Conservation (phyloP, 1,139 yeast species). For the Hyphopichia buzzinii region DNA sequence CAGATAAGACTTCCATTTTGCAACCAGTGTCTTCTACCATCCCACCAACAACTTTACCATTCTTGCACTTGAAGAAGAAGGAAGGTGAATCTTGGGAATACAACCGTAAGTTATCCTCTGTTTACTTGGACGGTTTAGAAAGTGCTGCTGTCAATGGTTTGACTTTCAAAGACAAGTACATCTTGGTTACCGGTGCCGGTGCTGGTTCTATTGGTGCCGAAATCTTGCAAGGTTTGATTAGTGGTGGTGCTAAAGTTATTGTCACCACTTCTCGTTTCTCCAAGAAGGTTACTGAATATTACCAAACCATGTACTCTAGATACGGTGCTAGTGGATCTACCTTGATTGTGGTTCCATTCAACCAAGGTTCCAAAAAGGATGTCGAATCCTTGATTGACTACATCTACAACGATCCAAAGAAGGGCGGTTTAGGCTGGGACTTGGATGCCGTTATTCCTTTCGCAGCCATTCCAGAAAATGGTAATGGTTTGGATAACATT, state of each 20-base stretch:
- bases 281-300: slow-evolving; percentile 90
- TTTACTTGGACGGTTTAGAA: slow-evolving; percentile 87
- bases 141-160: slow-evolving; percentile 91
- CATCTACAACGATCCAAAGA: slow-evolving; percentile 77
- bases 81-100: slow-evolving; percentile 79
- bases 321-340: slow-evolving; percentile 91
- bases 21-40: slow-evolving; percentile 73
- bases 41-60: slow-evolving; percentile 88
- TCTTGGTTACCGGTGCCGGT: slow-evolving; percentile 97
- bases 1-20: slow-evolving; percentile 64
- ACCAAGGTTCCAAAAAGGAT: slow-evolving; percentile 95
- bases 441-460: slow-evolving; percentile 94
- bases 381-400: slow-evolving; percentile 81
- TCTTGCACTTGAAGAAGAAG: slow-evolving; percentile 86
- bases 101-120: slow-evolving; percentile 72
- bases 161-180: slow-evolving; percentile 84
- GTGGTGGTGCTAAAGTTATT: slow-evolving; percentile 97
- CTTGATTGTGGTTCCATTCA: slow-evolving; percentile 94
- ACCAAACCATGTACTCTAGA: slow-evolving; percentile 89
- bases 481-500: slow-evolving; percentile 88
- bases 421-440: slow-evolving; percentile 97
- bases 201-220: slow-evolving; percentile 99
- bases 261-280: slow-evolving; percentile 96
- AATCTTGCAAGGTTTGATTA: slow-evolving; percentile 86
- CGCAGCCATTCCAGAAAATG: slow-evolving; percentile 98